Conservation (phyloP, 169 alveolate genomes). For the Cyclospora cayetanensis region DNA sequence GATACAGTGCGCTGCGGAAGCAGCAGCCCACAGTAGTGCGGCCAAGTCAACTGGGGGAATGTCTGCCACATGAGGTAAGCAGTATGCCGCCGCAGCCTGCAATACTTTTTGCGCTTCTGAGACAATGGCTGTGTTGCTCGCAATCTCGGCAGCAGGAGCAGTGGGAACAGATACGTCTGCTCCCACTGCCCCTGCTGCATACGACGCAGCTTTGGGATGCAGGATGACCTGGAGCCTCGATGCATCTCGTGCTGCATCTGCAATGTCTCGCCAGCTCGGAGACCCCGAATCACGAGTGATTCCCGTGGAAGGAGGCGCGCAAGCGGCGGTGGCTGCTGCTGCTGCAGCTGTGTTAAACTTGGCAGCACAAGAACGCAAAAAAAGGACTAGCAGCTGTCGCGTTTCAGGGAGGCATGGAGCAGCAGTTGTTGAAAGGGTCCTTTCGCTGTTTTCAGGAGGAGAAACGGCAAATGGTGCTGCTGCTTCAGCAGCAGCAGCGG, state of each 20-base stretch:
- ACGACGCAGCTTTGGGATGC: neutral
- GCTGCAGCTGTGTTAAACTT: neutral
- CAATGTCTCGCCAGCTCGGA: conserved; percentile 4
- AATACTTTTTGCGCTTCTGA: neutral
- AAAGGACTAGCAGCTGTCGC: conserved; percentile 1
- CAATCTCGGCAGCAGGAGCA: neutral
- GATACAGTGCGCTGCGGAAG: neutral
- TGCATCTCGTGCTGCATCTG: conserved; percentile 39
- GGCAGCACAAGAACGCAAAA: neutral
- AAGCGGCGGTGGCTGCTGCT: neutral
- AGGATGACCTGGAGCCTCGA: neutral
- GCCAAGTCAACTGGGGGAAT: conserved; percentile 1
- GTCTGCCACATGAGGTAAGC: neutral
- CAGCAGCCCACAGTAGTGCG: conserved; percentile 44
- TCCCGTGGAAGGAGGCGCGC: neutral
- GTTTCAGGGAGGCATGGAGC: neutral
- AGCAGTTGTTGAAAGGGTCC: neutral
- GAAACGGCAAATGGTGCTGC: neutral
- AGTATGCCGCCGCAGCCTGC: neutral
- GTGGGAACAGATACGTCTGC: too few relatives aligned
- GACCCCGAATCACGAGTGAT: neutral
- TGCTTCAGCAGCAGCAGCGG: neutral
- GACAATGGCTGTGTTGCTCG: neutral
- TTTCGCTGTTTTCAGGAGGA: too few relatives aligned
- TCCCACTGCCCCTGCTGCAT: neutral